Evolutionary conservation across 2,329 filamentous ascomycete genomes (phyloP), one percentile per base, ranked within the genome.

Genomic region (Ramularia collo-cygni): DNA sequence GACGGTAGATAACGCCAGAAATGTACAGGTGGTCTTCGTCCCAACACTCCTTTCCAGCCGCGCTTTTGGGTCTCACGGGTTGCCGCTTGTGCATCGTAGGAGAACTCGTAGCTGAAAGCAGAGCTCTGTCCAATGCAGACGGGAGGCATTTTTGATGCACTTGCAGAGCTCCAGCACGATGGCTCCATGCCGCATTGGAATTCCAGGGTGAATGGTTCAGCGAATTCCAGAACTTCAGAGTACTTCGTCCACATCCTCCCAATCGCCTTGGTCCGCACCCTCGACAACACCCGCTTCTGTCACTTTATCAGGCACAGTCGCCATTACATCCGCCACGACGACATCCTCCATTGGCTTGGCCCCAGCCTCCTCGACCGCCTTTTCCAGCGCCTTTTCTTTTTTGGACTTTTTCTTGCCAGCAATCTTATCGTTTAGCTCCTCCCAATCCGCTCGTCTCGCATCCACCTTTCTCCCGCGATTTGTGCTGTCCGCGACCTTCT

Each of bases 401-500:
- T 44, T 38, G 8, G 38, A 39, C 26, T 31, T 24, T 35, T 46
- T 43, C 31, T 37, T 35, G n/a, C 39, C 43, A 8, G 38, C 46
- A 24, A 46, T 34, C 43, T 55, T 54, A 16, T 49, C 53, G 35
- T 63, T 62, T 41, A 62, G 33, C 17, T 57, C 54, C 16, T 62
- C 58, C 60, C 60, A 63, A 17, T 52, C 53, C 28, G 42, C 50
- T 27, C 44, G 37, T 31, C 57, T 43, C 9, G 38, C 44, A 38
- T 56, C 50, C 8, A 76, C 64, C 28, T 54, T 64, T 54, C 68
- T 72, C 24, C 62, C 68, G 43, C 66, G 69, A 8, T 57, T 61
- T 31, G 70, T 48, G 48, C 74, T 77, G 52, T 73, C 75, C 14
- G 65, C 62, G 21, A 74, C 63, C 57, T 79, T 80, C 29, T 67